Conservation (phyloP, 208 protist genomes). For the Leishmania guyanensis region DNA sequence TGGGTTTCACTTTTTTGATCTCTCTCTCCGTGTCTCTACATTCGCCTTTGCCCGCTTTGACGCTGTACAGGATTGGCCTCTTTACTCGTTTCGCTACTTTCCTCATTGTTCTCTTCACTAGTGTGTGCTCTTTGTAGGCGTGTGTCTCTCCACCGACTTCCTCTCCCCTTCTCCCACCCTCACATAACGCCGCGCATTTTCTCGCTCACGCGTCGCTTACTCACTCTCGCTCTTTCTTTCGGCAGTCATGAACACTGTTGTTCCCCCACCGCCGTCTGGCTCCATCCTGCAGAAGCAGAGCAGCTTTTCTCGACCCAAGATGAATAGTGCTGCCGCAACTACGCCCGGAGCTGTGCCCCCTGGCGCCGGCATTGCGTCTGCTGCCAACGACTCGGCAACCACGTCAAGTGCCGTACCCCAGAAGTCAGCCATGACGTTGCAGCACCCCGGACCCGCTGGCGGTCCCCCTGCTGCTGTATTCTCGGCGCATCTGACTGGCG, state of each 20-base stretch:
- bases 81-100: neutral
- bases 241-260: constrained; percentile 25
- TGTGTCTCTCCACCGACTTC: neutral
- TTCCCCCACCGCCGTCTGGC: constrained; percentile 27
- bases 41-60: neutral
- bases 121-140: neutral
- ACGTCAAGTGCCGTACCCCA: constrained; percentile 10
- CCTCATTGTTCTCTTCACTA: neutral
- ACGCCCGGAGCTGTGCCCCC: constrained; percentile 8
- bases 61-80: neutral
- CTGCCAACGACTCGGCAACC: neutral
- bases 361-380: neutral
- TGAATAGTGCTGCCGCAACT: constrained; percentile 10
- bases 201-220: neutral
- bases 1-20: neutral
- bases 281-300: constrained; percentile 36
- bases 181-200: neutral
- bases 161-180: neutral
- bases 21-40: neutral
- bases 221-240: neutral
- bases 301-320: constrained; percentile 37
- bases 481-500: neutral
- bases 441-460: neutral
- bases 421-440: neutral
- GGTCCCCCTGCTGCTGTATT: neutral